Base-by-base conservation (phyloP, 2,329 filamentous ascomycete genomes). In the Cucurbitaria berberidis region DNA sequence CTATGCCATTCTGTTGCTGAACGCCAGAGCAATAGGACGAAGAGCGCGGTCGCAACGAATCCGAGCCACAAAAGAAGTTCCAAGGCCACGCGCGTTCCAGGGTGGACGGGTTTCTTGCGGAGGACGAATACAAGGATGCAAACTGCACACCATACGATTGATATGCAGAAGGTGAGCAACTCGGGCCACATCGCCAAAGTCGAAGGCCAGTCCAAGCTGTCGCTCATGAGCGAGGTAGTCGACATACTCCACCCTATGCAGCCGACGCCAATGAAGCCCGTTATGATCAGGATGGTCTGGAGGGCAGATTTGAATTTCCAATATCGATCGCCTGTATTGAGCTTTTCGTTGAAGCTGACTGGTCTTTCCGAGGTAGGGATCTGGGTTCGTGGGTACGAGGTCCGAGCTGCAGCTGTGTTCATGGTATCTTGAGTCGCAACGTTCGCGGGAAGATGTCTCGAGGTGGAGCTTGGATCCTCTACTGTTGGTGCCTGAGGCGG, bases 61-160 rank as follows among this genome's bases (percentile, higher is more conserved):
- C 63, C 61, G 2, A 76, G 60, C 72, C 72, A 76, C 2, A 76
- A 62, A 1, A 76, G 38, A 1, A 76, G 62, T 43, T 76, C 71
- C 41, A 74, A 53, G 10, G 68, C 58, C n/a, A 76, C 73, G 27
- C 65, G 67, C 5, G 59, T 46, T 16, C 73, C 73, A 3, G 74
- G 73, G 49, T 76, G 73, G 1, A 74, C 58, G 9, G 70, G 64
- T 1, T 55, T 56, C 38, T 67, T 64, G 44, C 64, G 63, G 10
- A 65, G 18, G 21, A 72, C 38, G 38, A 74, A 62, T 15, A 68
- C 46, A 24, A 64, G 19, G 19, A 73, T 54, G 57, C 65, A 70
- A 3, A 66, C 44, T 22, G 47, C 9, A 48, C 67, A 65, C 69
- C 68, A 76, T 39, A 73, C n/a, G 30, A 73, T 48, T 10, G 70